These are phyloP conservation scores for Oenanthe sinensis DNA, from an alignment of 129 eudicot genomes.

Conservation along the genomic window DNA sequence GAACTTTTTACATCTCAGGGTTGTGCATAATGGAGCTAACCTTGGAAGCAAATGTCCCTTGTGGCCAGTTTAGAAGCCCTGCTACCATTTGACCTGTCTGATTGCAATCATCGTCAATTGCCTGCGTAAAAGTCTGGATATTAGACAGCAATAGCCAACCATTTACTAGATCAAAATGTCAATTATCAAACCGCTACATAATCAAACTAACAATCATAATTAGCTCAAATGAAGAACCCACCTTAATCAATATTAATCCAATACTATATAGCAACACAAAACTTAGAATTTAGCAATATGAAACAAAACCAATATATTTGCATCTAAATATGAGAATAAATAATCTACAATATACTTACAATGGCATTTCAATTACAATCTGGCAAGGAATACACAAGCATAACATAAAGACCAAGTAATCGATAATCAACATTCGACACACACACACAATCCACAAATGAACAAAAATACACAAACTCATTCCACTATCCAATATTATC, in stretches of 20 bases:
- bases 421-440: not conserved
- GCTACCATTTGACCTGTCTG: slow-evolving; percentile 99
- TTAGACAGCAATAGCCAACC: not conserved
- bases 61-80: slow-evolving; percentile 90
- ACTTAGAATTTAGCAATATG: not conserved
- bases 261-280: not conserved
- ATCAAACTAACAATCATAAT: not conserved
- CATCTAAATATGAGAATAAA: not conserved
- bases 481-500: not conserved
- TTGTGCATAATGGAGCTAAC: slow-evolving; percentile 25
- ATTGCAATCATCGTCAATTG: slow-evolving; percentile 95
- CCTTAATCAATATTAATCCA: not conserved
- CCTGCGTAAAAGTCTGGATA: slow-evolving; percentile 29
- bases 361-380: not conserved
- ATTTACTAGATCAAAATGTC: not conserved
- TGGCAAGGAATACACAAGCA: too few species aligned
- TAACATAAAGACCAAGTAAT: too few species aligned
- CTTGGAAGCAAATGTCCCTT: slow-evolving; percentile 98
- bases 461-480: not conserved
- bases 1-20: not conserved
- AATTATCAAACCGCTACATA: not conserved
- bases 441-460: not conserved
- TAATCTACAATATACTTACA: not conserved
- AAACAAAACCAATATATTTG: not conserved
- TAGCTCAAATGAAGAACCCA: not conserved